Conservation (phyloP, 768 basidiomycete species). For the Tricholoma flavovirens region DNA sequence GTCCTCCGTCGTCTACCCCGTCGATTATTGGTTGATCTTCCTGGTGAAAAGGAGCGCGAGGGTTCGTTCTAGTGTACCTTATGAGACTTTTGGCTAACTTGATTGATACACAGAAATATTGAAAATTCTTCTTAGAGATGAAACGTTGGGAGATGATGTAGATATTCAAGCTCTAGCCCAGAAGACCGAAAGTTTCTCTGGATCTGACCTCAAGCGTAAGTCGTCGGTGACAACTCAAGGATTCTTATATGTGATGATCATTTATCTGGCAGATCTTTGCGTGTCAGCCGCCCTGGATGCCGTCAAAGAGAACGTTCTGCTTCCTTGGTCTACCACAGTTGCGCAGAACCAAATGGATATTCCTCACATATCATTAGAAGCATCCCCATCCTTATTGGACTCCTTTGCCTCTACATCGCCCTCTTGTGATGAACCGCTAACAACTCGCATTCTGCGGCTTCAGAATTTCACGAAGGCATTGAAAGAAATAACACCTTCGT, state of each 20-base stretch:
- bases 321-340: conserved; percentile 65
- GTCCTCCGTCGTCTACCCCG: conserved; percentile 85
- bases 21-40: conserved; percentile 82
- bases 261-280: conserved; percentile 64
- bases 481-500: conserved; percentile 85
- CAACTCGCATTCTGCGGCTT: conserved; percentile 30
- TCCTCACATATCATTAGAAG: not conserved
- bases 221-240: conserved; percentile 7
- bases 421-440: conserved; percentile 1
- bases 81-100: conserved; percentile 3
- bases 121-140: conserved; percentile 81
- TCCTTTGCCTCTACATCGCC: conserved; percentile 8
- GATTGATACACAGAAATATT: conserved; percentile 60
- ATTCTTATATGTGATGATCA: conserved; percentile 7
- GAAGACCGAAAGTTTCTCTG: conserved; percentile 83
- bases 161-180: conserved; percentile 55
- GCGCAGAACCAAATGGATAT: not conserved
- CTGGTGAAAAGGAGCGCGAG: conserved; percentile 78
- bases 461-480: conserved; percentile 81
- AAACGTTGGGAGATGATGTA: conserved; percentile 60
- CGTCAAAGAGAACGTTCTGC: conserved; percentile 74
- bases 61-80: conserved; percentile 39
- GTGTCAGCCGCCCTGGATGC: conserved; percentile 90
- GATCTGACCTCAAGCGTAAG: conserved; percentile 92
- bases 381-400: not conserved